These are phyloP conservation scores for Stramenopiles sp. DNA, from an alignment of 352 stramenopile species.

Conservation along the genomic window DNA sequence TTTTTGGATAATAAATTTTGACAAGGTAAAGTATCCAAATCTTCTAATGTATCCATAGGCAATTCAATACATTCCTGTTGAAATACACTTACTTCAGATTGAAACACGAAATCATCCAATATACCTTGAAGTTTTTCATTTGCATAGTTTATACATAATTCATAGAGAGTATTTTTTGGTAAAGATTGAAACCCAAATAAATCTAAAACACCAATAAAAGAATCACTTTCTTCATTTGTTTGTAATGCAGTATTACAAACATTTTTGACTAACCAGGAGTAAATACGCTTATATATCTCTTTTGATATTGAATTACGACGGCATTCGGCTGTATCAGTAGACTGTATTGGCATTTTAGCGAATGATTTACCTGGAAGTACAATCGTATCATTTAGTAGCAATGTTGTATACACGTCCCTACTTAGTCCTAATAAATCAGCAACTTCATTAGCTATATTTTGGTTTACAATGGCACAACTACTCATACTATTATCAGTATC, in stretches of 20 bases:
- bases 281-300: slow-evolving; percentile 57
- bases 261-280: slow-evolving; percentile 65
- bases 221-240: slow-evolving; percentile 2
- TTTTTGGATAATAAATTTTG: too few relatives aligned
- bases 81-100: slow-evolving; percentile 40
- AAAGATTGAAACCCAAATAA: slow-evolving; percentile 78
- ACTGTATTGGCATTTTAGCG: too few relatives aligned
- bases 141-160: slow-evolving; percentile 52
- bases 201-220: slow-evolving; percentile 33
- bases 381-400: too few relatives aligned
- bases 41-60: too few relatives aligned
- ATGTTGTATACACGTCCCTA: too few relatives aligned
- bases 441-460: too few relatives aligned
- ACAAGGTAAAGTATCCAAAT: too few relatives aligned
- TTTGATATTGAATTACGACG: slow-evolving; percentile 10
- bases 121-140: slow-evolving; percentile 43
- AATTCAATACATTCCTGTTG: slow-evolving; percentile 25
- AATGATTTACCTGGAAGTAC: too few relatives aligned
- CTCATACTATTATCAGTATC: too few relatives aligned
- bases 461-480: too few relatives aligned
- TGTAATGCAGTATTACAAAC: slow-evolving; percentile 12
- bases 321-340: too few relatives aligned
- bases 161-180: slow-evolving; percentile 57
- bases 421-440: too few relatives aligned
- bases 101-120: slow-evolving; percentile 43